Base-by-base conservation (phyloP, 768 basidiomycete genomes). In the Lyophyllum shimeji region DNA sequence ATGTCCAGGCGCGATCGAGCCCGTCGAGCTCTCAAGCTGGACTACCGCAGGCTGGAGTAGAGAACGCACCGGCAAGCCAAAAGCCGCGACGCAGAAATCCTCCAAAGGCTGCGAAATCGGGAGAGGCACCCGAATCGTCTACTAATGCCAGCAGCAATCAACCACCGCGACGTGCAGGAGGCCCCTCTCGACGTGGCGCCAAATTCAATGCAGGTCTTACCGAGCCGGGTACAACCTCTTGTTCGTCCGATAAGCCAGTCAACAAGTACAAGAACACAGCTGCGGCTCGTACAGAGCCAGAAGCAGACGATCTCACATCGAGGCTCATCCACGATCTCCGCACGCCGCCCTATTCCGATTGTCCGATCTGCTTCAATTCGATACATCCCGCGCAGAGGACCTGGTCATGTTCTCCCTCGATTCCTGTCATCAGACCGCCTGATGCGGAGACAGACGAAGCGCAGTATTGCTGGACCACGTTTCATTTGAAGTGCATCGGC, bases 401-500 rank as follows among this genome's bases (percentile, higher is more conserved):
- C 0, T 95, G 94, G 91, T 94, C 91, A 0, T 98, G 96, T 69
- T 85, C 87, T 8, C 86, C 88, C 2, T 77, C 81, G 0, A 76
- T 76, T n/a, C 74, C 80, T 1, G 71, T 79, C 9, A 59, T 79
- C 27, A 65, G 67, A 13, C 58, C 68, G 7, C 67, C 61, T 23
- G 69, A 61, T 34, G 46, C 52, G 25, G 70, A 71, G 23, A 64
- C 64, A n/a, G 68, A 71, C 21, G 68, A 71, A 29, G 70, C 76
- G 6, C 85, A 85, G 56, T 90, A 85, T 63, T 98, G 96, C 65
- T 96, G 90, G 86, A 90, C 85, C 11, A 85, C 91, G 0, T 95
- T 97, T 65, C 96, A 98, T 71, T 76, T 96, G 21, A 88, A 86
- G 62, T 98, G 96, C 64, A 90, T 98, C 61, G 79, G 82, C 7